phyloP scores from a whole-genome alignment of 345 rosid genomes.

The Limnanthes douglasii region DNA sequence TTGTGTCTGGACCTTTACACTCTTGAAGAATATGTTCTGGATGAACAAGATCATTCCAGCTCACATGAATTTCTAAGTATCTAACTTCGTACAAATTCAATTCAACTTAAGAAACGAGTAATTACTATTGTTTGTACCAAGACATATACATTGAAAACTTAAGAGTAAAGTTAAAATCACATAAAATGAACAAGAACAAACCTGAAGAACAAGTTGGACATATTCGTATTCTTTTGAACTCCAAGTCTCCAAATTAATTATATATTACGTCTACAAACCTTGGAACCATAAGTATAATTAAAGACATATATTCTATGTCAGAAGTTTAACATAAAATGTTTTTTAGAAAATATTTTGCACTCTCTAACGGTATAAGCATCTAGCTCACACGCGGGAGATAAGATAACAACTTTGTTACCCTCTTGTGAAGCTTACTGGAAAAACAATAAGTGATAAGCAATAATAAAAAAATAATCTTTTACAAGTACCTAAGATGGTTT shows the following conservation, averaged over 20 bases:
- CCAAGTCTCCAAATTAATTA: slow-evolving; percentile 77
- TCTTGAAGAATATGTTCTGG: too few species aligned
- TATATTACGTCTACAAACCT: slow-evolving; percentile 58
- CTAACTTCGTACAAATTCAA: too few species aligned
- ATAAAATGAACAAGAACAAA: slow-evolving; percentile 20
- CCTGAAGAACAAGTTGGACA: slow-evolving; percentile 75
- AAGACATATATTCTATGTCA: slow-evolving; percentile 64
- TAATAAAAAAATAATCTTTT: slow-evolving; percentile 6
- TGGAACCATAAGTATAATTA: slow-evolving; percentile 45
- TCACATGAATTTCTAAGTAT: too few species aligned
- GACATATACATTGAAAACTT: too few species aligned
- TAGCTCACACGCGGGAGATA: slow-evolving; percentile 85
- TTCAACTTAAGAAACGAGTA: too few species aligned
- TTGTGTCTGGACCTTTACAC: too few species aligned
- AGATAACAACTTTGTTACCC: slow-evolving; percentile 70
- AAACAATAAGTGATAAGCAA: slow-evolving; percentile 7
- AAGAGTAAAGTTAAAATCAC: too few species aligned
- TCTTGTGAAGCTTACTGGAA: slow-evolving; percentile 40
- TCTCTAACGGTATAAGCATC: slow-evolving; percentile 86
- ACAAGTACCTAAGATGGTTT: background rate
- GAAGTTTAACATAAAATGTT: slow-evolving; percentile 43
- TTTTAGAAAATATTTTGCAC: slow-evolving; percentile 67
- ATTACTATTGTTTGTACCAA: too few species aligned
- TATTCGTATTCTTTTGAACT: slow-evolving; percentile 46
- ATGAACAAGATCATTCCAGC: too few species aligned